Percentiles rank a stretch among this genome's conserved stretches.
Evolutionary conservation across 2,329 filamentous ascomycete genomes (phyloP).

Genomic region (Xylaria polymorpha): DNA sequence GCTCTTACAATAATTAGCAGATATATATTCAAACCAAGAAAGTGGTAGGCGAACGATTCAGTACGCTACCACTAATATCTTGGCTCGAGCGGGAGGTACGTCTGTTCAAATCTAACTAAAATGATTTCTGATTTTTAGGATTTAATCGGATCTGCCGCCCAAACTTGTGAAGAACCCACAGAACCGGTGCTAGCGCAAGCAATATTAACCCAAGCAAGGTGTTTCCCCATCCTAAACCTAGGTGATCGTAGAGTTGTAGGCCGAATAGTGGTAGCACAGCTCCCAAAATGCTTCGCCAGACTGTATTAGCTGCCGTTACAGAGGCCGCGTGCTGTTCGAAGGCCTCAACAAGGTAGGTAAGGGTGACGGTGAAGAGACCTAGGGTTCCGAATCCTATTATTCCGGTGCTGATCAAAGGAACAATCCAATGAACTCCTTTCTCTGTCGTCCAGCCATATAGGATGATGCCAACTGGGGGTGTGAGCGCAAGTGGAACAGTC

Average conservation of each 20-base stretch:
- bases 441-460: slow-evolving; percentile 56
- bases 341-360: slow-evolving; percentile 7
- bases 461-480: slow-evolving; percentile 56
- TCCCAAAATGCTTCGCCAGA: background rate
- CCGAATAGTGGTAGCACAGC: slow-evolving; percentile 40
- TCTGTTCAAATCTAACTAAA: background rate
- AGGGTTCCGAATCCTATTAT: slow-evolving; percentile 54
- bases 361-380: slow-evolving; percentile 11
- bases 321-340: slow-evolving; percentile 3
- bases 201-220: slow-evolving; percentile 43
- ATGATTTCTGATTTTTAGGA: background rate
- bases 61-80: too few relatives aligned
- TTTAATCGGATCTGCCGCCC: slow-evolving; percentile 10
- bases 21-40: too few relatives aligned
- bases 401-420: slow-evolving; percentile 57
- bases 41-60: too few relatives aligned
- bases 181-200: slow-evolving; percentile 42
- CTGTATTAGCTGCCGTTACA: background rate
- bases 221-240: slow-evolving; percentile 48
- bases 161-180: slow-evolving; percentile 17
- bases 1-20: too few relatives aligned
- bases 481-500: slow-evolving; percentile 19
- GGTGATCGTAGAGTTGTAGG: slow-evolving; percentile 37
- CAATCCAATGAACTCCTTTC: slow-evolving; percentile 59
- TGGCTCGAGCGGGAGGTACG: background rate